Base-by-base conservation (phyloP, 495 filamentous ascomycete species). In the Talaromyces nanjingensis region DNA sequence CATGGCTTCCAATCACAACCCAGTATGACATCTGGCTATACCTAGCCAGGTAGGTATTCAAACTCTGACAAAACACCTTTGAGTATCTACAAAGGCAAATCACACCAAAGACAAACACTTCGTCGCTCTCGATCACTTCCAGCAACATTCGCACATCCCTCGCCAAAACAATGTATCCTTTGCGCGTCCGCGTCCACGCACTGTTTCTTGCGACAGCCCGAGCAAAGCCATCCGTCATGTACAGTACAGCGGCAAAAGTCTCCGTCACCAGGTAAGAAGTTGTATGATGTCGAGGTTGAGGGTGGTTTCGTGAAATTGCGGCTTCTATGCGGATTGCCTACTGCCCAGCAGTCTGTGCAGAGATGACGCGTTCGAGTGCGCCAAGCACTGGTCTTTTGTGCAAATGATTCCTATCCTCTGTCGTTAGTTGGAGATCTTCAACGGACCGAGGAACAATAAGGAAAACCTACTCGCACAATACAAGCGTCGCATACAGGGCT, bases 401-500 rank as follows among this genome's bases (percentile, higher is more conserved):
- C 45, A 16, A 62, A 62, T 18, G 60, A 62, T 34, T 62, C 60
- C 60, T 62, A 25, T 31, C 18, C 11, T 12, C n/a, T 18, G n/a
- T 47, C 7, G 42, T 49, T 49, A 49, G 45, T 18, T 49, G 45
- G 45, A 16, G 56, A 31, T 12, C 16, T 53, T 12, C 22, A 20
- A 24, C 14, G 31, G 29, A 37, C 14, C 56, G 29, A 37, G 31
- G 18, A 2, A 34, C 9, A 25, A 25, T 31, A 22, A 8, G 42
- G n/a, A 24, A 1, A 6, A 54, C 60, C 11, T 14, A 62, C 67
- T 57, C 66, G 67, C 53, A 72, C 68, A 14, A 72, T 62, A 34
- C 70, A 72, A 34, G 64, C 67, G 39, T 72, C 70, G 57, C 70
- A 72, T 20, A 71, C 57, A 20, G 70, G 70, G 53, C 68, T 66